These are phyloP conservation scores for Coemansia sp. DNA, from an alignment of 192 early-diverging fungal genomes.

Conservation along the genomic window DNA sequence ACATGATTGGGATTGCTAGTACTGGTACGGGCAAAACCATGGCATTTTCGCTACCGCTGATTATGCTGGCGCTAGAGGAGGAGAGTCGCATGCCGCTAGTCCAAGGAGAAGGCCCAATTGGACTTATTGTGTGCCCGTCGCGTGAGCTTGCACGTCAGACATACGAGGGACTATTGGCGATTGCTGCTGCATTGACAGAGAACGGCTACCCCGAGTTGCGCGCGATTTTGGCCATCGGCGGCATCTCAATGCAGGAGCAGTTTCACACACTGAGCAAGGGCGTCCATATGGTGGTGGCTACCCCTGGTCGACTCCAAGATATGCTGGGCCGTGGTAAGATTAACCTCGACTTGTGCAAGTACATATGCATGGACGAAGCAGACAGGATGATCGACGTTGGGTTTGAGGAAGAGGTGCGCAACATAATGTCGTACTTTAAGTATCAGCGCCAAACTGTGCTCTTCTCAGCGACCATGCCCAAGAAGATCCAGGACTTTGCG, in stretches of 20 bases:
- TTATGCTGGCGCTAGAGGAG: constrained; percentile 93
- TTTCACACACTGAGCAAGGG: constrained; percentile 69
- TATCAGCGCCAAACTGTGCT: constrained; percentile 95
- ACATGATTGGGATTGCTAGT: constrained; percentile 98
- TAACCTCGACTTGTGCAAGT: constrained; percentile 86
- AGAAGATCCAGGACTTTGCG: constrained; percentile 98
- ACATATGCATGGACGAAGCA: constrained; percentile 95
- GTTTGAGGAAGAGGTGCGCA: constrained; percentile 96
- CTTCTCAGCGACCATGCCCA: constrained; percentile 96
- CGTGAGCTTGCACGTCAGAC: constrained; percentile 96
- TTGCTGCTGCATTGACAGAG: constrained; percentile 62
- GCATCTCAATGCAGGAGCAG: constrained; percentile 92
- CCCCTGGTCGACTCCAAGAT: constrained; percentile 92
- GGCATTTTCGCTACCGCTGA: constrained; percentile 89
- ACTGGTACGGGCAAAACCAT: constrained; percentile 98
- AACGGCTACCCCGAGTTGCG: constrained; percentile 75
- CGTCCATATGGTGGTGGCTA: constrained; percentile 93
- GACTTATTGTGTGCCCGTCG: constrained; percentile 93
- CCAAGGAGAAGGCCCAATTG: constrained; percentile 88
- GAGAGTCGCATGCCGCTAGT: constrained; percentile 81
- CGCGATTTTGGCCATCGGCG: constrained; percentile 88
- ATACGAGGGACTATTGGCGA: constrained; percentile 75
- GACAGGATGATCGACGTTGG: constrained; percentile 99
- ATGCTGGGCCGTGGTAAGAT: constrained; percentile 87
- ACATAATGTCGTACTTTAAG: constrained; percentile 95